Evolutionary conservation across 805 yeast species (phyloP).

Genomic region (Nakazawaea sp.): DNA sequence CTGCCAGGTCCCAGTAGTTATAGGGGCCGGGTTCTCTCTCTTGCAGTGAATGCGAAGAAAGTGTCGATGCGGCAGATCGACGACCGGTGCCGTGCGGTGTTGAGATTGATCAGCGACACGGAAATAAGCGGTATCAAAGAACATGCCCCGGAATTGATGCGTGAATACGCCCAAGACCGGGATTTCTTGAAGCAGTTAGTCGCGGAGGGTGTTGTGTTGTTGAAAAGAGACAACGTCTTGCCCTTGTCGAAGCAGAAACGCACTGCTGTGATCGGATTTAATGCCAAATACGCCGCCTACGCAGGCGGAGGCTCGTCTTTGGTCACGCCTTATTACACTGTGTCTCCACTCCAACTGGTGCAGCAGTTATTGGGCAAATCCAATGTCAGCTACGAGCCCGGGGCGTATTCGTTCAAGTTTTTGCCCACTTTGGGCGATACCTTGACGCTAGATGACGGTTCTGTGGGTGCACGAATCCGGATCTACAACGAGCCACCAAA

Average conservation of each 20-base stretch:
- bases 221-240: conserved; percentile 39
- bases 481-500: conserved; percentile 19
- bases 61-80: conserved; percentile 34
- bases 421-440: conserved; percentile 26
- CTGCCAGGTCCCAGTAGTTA: conserved; percentile 56
- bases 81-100: conserved; percentile 38
- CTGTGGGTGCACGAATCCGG: conserved; percentile 18
- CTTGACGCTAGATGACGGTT: conserved; percentile 13
- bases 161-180: conserved; percentile 36
- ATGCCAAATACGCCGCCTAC: conserved; percentile 40
- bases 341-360: conserved; percentile 43
- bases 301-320: conserved; percentile 64
- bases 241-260: conserved; percentile 38
- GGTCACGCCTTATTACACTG: conserved; percentile 37
- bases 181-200: conserved; percentile 31
- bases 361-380: conserved; percentile 15
- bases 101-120: conserved; percentile 38
- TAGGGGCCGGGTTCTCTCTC: conserved; percentile 32
- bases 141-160: conserved; percentile 25
- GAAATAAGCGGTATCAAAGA: conserved; percentile 33
- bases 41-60: conserved; percentile 32
- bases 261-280: conserved; percentile 54
- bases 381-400: conserved; percentile 24
- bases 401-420: conserved; percentile 27
- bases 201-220: conserved; percentile 40